phyloP scores from a whole-genome alignment of 768 basidiomycete genomes.

The Amanita molliuscula region DNA sequence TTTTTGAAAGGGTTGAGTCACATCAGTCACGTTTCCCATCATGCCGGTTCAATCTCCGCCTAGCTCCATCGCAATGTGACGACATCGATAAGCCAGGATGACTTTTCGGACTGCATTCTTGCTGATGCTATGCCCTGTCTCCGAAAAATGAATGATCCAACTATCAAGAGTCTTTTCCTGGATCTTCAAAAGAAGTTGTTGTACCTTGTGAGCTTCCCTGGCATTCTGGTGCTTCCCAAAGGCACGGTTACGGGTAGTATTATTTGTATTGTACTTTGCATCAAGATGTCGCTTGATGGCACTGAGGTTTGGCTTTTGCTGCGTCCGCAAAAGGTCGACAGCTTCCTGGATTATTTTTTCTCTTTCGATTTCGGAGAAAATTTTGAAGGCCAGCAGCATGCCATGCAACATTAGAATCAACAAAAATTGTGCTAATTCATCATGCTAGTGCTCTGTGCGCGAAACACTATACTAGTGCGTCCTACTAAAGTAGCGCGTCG shows the following conservation, averaged over 20 bases:
- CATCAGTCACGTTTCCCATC: too few relatives aligned
- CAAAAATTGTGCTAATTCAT: background rate
- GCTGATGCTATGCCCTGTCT: background rate
- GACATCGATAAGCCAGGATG: too few relatives aligned
- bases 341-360: background rate
- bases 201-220: background rate
- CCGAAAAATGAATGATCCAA: slow-evolving; percentile 1
- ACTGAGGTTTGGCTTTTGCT: background rate
- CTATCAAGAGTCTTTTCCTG: background rate
- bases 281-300: background rate
- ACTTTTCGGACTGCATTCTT: background rate
- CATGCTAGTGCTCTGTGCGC: background rate
- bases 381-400: background rate
- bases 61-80: too few relatives aligned
- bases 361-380: background rate
- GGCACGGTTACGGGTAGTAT: background rate
- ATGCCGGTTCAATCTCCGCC: too few relatives aligned
- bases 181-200: background rate
- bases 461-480: too few relatives aligned
- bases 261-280: background rate
- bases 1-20: too few relatives aligned
- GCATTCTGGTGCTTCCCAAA: slow-evolving; percentile 3
- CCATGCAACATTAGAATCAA: background rate
- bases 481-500: too few relatives aligned
- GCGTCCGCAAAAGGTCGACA: background rate